Base-by-base conservation (phyloP, 208 protist genomes). In the Porcisia deanei region DNA sequence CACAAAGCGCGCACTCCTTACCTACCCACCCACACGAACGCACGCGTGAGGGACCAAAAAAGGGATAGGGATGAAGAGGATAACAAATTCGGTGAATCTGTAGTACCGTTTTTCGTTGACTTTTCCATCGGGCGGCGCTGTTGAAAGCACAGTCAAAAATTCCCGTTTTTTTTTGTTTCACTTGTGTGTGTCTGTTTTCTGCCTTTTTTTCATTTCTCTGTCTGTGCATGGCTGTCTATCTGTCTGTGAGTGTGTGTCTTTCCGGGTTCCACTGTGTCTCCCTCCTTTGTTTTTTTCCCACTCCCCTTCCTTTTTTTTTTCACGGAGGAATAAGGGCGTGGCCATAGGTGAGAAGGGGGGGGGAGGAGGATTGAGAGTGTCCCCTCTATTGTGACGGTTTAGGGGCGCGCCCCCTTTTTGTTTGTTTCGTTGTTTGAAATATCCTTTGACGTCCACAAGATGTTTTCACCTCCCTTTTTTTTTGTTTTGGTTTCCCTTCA, bases 201-300 rank as follows among this genome's bases (percentile, higher is more conserved):
- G 57, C 54, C 54, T 57, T 37, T 25, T 39, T 54, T 73, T 70
- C 20, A 58, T 39, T 25, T 63, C 66, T 75, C 4, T 39, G 8
- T 49, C 18, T 64, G 25, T 64, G 30, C 30, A 30, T 30, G 30
- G 30, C 30, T 30, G 30, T 30, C 30, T 30, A 30, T 30, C 30
- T 30, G 30, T 30, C 30, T 30, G 30, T 30, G 30, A 30, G 30
- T 30, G 30, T 30, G 30, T 30, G 30, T 30, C 30, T 30, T 30
- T 30, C 30, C 30, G 30, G 30, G 30, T 30, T n/a, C 25, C 8
- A n/a, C 39, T 66, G 3, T 49, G 12, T 43, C 61, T 66, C 4
- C 14, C 2, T 66, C 39, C 6, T 7, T 66, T 5, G 34, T 47
- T 66, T 49, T 16, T 25, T 41, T 34, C 18, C 20, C 22, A 1